phyloP scores from a whole-genome alignment of 2,329 filamentous ascomycete genomes.

The Paraphoma chrysanthemicola region DNA sequence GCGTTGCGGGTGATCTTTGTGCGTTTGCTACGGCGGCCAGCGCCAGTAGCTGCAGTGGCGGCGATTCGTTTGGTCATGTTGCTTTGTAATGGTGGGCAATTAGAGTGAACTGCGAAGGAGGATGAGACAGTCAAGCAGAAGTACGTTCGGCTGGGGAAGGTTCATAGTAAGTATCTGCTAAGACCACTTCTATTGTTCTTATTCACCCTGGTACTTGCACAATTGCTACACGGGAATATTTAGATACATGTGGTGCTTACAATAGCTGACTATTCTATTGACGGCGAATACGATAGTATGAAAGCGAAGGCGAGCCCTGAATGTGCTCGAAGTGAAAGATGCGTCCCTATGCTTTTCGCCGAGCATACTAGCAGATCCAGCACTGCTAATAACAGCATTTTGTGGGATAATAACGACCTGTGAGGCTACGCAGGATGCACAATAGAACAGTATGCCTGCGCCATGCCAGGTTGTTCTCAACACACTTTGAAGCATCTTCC shows the following conservation, averaged over 20 bases:
- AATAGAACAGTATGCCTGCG: no score
- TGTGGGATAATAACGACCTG: no score
- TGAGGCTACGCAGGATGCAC: no score
- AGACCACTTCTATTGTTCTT: neutral
- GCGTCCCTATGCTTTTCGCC: no score
- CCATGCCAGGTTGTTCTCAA: no score
- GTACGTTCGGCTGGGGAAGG: neutral
- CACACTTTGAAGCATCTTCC: no score
- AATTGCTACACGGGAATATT: no score
- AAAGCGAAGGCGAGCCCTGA: neutral
- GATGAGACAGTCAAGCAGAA: neutral
- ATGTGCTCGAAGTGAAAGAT: neutral
- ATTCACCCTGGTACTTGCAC: neutral
- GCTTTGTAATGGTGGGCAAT: neutral
- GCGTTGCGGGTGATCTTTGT: neutral
- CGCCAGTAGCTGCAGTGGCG: neutral
- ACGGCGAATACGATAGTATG: neutral
- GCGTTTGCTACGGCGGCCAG: neutral
- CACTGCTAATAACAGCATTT: no score
- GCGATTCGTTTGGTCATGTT: constrained; percentile 10
- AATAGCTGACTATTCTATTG: neutral
- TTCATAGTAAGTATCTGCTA: neutral
- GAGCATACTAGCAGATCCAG: no score
- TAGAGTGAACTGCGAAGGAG: neutral
- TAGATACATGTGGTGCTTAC: neutral